phyloP scores from a whole-genome alignment of 2,329 filamentous ascomycete species.

The Penicillium sp. region DNA sequence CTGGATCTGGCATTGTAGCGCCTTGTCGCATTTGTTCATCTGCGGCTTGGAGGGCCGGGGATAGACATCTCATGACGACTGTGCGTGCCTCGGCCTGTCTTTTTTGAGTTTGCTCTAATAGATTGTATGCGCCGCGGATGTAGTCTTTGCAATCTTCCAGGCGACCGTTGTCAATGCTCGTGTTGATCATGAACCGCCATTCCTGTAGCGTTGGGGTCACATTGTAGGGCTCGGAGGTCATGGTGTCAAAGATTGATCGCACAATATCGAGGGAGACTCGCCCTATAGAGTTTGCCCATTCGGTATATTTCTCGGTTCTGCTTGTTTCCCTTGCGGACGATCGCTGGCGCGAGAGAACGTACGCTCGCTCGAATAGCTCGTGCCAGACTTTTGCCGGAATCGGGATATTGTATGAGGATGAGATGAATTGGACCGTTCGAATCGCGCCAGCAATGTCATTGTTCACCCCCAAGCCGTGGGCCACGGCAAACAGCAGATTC shows the following conservation, averaged over 20 bases:
- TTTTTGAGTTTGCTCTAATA: slow-evolving; percentile 38
- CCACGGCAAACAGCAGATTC: slow-evolving; percentile 68
- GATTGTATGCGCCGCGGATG: slow-evolving; percentile 39
- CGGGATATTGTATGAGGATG: slow-evolving; percentile 62
- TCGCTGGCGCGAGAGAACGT: slow-evolving; percentile 57
- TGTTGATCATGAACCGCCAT: slow-evolving; percentile 49
- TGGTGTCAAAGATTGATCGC: slow-evolving; percentile 62
- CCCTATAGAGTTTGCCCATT: slow-evolving; percentile 29
- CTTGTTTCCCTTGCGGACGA: slow-evolving; percentile 6
- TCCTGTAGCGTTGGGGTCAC: slow-evolving; percentile 64
- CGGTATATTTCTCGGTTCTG: slow-evolving; percentile 9
- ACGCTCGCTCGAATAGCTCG: slow-evolving; percentile 71
- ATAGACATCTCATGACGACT: slow-evolving; percentile 35
- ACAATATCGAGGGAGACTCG: slow-evolving; percentile 54
- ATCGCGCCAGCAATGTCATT: slow-evolving; percentile 66
- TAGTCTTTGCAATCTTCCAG: slow-evolving; percentile 35
- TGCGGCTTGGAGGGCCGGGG: slow-evolving; percentile 13
- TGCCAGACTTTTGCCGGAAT: slow-evolving; percentile 68
- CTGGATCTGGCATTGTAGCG: slow-evolving; percentile 12
- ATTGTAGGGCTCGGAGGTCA: slow-evolving; percentile 65
- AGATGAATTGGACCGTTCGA: slow-evolving; percentile 67
- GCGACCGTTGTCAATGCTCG: slow-evolving; percentile 28
- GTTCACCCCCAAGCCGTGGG: slow-evolving; percentile 71
- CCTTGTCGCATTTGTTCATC: neutral
- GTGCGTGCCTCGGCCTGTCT: slow-evolving; percentile 36